Conservation (phyloP, 2,329 filamentous ascomycete genomes). For the Laburnicola sp. region DNA sequence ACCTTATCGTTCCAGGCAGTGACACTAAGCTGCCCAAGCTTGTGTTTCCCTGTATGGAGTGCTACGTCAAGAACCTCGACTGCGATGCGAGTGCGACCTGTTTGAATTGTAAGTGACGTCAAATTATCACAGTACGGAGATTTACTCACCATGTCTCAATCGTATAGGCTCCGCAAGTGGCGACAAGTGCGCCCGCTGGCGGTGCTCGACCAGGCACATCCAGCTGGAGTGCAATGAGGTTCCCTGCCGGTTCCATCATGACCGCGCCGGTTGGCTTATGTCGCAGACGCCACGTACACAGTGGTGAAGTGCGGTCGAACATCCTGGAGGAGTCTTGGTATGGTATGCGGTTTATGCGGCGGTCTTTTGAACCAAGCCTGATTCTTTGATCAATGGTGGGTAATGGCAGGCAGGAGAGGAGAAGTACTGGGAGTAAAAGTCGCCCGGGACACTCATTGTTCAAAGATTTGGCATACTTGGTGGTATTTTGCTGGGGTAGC, state of each 20-base stretch:
- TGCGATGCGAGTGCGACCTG: constrained; percentile 32
- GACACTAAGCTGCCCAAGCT: constrained; percentile 22
- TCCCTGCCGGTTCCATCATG: constrained; percentile 30
- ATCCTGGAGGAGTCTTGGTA: too few relatives aligned
- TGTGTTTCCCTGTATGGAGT: constrained; percentile 34
- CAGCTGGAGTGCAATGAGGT: constrained; percentile 24
- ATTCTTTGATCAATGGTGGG: too few relatives aligned
- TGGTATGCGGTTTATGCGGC: too few relatives aligned
- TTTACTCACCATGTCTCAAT: not conserved
- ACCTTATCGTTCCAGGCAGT: constrained; percentile 24
- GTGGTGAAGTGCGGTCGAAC: constrained; percentile 3
- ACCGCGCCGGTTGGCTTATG: constrained; percentile 14
- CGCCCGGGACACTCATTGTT: too few relatives aligned
- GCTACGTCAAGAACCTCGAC: constrained; percentile 27
- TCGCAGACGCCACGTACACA: not conserved
- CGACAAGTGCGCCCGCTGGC: constrained; percentile 31
- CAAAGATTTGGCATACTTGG: too few relatives aligned
- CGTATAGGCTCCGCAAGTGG: constrained; percentile 11
- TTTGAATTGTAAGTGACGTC: constrained; percentile 20
- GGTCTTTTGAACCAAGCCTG: too few relatives aligned
- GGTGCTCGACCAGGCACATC: constrained; percentile 31
- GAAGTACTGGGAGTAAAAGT: too few relatives aligned
- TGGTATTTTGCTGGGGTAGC: too few relatives aligned
- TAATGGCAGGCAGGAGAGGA: too few relatives aligned
- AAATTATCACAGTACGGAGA: not conserved